Conservation (phyloP, 2,329 filamentous ascomycete genomes). For the Phialophora expanda region DNA sequence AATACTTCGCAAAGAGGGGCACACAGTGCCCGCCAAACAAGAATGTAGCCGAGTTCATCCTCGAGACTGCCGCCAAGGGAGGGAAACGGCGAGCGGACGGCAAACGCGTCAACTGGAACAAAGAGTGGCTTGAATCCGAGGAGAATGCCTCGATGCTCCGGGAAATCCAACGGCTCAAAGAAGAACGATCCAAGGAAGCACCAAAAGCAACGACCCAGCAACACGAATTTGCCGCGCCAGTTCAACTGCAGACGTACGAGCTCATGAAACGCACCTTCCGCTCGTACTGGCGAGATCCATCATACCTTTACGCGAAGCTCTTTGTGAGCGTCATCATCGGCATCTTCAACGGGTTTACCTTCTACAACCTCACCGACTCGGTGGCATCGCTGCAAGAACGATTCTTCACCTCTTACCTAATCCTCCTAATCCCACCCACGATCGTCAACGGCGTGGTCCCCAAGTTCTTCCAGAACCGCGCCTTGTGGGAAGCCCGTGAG, state of each 20-base stretch:
- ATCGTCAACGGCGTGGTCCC: conserved; percentile 75
- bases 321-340: conserved; percentile 73
- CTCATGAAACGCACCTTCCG: conserved; percentile 73
- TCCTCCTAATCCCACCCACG: conserved; percentile 70
- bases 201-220: conserved; percentile 23
- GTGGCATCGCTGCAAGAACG: conserved; percentile 75
- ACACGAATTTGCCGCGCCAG: conserved; percentile 70
- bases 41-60: conserved; percentile 70
- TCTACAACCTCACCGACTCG: conserved; percentile 70
- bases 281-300: conserved; percentile 77
- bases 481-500: conserved; percentile 75
- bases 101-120: conserved; percentile 70
- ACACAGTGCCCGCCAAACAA: conserved; percentile 69
- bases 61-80: conserved; percentile 67
- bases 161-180: conserved; percentile 70
- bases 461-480: conserved; percentile 77
- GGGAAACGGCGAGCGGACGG: conserved; percentile 58
- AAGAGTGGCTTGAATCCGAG: conserved; percentile 72
- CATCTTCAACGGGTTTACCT: conserved; percentile 79
- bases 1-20: conserved; percentile 71
- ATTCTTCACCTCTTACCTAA: conserved; percentile 74
- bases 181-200: conserved; percentile 56
- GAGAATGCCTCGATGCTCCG: conserved; percentile 64
- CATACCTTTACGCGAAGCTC: conserved; percentile 77
- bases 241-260: conserved; percentile 65